These are phyloP conservation scores for Nothopassalora personata DNA, from an alignment of 2,329 filamentous ascomycete species.

Conservation along the genomic window DNA sequence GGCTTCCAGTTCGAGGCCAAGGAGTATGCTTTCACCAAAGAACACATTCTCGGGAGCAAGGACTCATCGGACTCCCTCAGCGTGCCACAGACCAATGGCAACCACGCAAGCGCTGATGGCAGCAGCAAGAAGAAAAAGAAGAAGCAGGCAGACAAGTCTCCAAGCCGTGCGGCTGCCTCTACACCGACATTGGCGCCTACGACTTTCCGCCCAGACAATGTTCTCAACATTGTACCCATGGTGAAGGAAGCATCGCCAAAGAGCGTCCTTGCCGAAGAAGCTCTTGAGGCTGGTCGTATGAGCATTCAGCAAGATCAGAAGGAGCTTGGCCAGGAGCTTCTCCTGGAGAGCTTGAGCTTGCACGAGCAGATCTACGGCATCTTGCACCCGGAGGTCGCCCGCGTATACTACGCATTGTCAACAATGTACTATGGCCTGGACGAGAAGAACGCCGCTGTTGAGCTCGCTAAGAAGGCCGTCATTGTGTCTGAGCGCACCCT, in stretches of 20 bases:
- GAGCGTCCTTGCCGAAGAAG: constrained; percentile 88
- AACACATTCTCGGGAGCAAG: constrained; percentile 24
- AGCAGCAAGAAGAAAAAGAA: constrained; percentile 52
- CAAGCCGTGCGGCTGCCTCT: constrained; percentile 40
- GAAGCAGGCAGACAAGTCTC: constrained; percentile 46
- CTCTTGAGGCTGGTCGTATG: constrained; percentile 89
- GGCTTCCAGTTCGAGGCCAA: constrained; percentile 82
- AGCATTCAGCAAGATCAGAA: constrained; percentile 94
- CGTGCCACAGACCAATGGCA: constrained; percentile 33
- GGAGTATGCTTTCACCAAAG: constrained; percentile 62
- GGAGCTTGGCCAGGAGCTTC: constrained; percentile 89
- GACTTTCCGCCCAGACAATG: constrained; percentile 78
- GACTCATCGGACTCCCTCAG: constrained; percentile 27
- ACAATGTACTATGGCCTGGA: constrained; percentile 98
- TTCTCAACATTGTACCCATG: constrained; percentile 87
- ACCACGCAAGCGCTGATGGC: constrained; percentile 15
- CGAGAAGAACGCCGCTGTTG: constrained; percentile 91
- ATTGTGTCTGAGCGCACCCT: constrained; percentile 93
- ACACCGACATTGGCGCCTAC: constrained; percentile 42
- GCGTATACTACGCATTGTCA: constrained; percentile 89
- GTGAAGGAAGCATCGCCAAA: constrained; percentile 91
- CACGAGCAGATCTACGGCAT: constrained; percentile 99
- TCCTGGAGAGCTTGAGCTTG: constrained; percentile 90
- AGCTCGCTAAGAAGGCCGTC: constrained; percentile 92
- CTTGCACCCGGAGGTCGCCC: constrained; percentile 89